Percentiles rank a stretch among this genome's conserved stretches.
These are phyloP conservation scores for Misopates orontium DNA, from an alignment of 257 asterid genomes.

Conservation along the genomic window DNA sequence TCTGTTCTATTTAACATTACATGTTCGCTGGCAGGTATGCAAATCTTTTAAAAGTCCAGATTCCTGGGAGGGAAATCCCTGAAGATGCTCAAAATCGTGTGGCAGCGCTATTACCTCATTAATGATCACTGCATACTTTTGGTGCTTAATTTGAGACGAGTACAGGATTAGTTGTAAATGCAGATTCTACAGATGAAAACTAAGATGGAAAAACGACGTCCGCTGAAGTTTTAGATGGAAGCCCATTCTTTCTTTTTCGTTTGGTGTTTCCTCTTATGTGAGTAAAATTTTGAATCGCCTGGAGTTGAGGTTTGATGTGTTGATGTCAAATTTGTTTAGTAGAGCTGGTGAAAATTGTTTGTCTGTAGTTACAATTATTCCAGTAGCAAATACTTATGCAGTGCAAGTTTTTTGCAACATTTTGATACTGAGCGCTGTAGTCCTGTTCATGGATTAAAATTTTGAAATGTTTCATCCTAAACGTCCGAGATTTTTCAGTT, in stretches of 20 bases:
- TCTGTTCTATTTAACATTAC: background rate
- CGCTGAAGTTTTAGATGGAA: conserved; percentile 26
- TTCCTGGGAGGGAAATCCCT: conserved; percentile 96
- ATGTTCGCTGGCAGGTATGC: conserved; percentile 53
- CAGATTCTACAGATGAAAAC: background rate
- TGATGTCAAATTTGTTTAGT: conserved; percentile 19
- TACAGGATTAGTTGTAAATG: conserved; percentile 1
- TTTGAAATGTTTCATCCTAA: no score
- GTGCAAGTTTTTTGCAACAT: conserved; percentile 5
- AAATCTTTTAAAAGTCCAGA: conserved; percentile 71
- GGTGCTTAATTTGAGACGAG: conserved; percentile 29
- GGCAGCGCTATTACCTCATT: conserved; percentile 57
- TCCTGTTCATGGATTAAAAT: no score
- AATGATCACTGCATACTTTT: conserved; percentile 14
- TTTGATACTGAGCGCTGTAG: background rate
- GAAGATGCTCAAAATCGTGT: conserved; percentile 79
- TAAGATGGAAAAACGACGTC: conserved; percentile 2
- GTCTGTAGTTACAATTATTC: conserved; percentile 25
- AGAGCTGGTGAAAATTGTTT: conserved; percentile 30
- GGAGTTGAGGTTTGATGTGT: conserved; percentile 10
- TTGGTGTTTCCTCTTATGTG: conserved; percentile 5
- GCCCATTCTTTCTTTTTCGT: background rate
- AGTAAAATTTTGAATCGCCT: no score
- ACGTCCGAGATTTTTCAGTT: no score
- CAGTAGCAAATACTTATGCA: conserved; percentile 1